Conservation (phyloP, 345 rosid genomes). For the Camelina neglecta region DNA sequence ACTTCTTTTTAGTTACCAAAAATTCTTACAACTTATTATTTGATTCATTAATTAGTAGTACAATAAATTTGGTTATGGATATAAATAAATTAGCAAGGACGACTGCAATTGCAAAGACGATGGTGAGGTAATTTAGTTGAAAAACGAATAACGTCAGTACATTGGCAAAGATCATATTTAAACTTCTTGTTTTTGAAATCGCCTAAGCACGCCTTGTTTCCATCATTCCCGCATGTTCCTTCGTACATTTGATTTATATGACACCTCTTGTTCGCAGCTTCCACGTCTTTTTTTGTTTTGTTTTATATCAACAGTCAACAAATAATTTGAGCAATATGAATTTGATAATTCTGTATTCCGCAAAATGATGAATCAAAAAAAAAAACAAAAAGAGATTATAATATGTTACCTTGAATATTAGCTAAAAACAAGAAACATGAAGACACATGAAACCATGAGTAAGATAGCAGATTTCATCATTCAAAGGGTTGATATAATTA, state of each 20-base stretch:
- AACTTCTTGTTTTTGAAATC: not conserved
- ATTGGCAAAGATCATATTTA: conserved; percentile 4
- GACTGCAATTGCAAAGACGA: conserved; percentile 4
- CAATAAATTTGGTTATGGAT: too few species aligned
- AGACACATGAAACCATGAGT: not conserved
- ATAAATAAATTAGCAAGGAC: not conserved
- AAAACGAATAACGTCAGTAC: not conserved
- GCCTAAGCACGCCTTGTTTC: conserved; percentile 9
- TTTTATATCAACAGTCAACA: not conserved
- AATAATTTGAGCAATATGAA: too few species aligned
- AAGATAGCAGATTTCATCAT: conserved; percentile 5
- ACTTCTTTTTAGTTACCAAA: too few species aligned
- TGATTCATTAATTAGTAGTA: too few species aligned
- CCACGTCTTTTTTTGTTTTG: conserved; percentile 7
- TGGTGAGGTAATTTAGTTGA: not conserved
- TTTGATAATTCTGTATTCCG: too few species aligned
- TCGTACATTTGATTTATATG: not conserved
- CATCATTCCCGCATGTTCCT: conserved; percentile 1
- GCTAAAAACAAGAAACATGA: conserved; percentile 8
- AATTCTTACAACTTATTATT: too few species aligned
- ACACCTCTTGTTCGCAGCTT: conserved; percentile 17
- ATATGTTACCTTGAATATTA: not conserved
- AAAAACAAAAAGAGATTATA: not conserved
- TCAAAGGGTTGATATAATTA: not conserved
- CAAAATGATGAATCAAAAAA: not conserved